Evolutionary conservation across 306 rosid genomes (phyloP).

Genomic region (Vicia villosa): DNA sequence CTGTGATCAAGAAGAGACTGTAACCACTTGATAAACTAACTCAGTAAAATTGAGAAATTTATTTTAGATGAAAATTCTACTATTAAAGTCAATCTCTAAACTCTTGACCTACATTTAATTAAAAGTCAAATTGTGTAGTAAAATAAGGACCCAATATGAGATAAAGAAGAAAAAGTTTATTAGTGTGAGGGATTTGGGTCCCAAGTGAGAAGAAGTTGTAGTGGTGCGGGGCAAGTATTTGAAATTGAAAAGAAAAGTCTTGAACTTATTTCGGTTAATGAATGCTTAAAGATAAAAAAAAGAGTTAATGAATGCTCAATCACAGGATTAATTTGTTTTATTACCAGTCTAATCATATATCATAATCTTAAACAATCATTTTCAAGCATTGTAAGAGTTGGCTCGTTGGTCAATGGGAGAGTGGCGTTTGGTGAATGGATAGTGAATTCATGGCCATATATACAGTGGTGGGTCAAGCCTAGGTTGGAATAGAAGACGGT

Average conservation of each 20-base stretch:
- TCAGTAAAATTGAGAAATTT: background rate
- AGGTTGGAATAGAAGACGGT: too few relatives aligned
- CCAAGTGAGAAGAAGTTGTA: constrained; percentile 16
- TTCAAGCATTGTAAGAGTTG: background rate
- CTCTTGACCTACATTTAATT: background rate
- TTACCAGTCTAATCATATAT: constrained; percentile 38
- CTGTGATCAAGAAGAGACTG: too few relatives aligned
- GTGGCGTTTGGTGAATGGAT: constrained; percentile 18
- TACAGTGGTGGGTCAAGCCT: background rate
- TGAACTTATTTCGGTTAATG: constrained; percentile 27
- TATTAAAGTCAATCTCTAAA: background rate
- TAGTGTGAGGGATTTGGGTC: constrained; percentile 7
- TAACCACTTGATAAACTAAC: too few relatives aligned
- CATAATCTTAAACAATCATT: constrained; percentile 4
- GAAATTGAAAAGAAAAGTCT: constrained; percentile 24
- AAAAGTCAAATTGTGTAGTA: background rate
- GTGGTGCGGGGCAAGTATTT: constrained; percentile 18
- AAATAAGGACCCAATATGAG: background rate
- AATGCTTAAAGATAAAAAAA: too few relatives aligned
- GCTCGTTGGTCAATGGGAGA: background rate
- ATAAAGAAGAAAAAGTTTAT: constrained; percentile 3
- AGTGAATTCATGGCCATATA: background rate
- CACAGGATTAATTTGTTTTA: constrained; percentile 40
- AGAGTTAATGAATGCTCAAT: too few relatives aligned
- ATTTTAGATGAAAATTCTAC: background rate